Evolutionary conservation across 176 grass and related monocot species (phyloP).

Genomic region (Pharus latifolius): DNA sequence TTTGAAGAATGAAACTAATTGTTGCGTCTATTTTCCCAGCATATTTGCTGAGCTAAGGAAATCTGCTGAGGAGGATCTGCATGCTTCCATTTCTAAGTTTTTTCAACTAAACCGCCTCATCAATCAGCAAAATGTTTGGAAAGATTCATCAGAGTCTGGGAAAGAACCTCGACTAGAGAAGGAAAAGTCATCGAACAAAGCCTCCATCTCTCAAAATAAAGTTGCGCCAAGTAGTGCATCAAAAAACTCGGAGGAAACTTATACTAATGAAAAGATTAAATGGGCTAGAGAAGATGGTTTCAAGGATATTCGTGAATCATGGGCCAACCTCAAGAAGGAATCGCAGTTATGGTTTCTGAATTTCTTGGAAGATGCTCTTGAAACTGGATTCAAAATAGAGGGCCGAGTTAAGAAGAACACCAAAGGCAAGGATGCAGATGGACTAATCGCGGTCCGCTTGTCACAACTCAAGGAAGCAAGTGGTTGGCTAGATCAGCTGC

Average conservation of each 20-base stretch:
- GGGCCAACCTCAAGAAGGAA: slow-evolving; percentile 49
- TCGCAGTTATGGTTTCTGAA: slow-evolving; percentile 74
- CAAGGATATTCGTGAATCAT: slow-evolving; percentile 83
- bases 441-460: slow-evolving; percentile 56
- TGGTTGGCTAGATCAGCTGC: slow-evolving; percentile 76
- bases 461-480: slow-evolving; percentile 92
- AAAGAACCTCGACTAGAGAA: slow-evolving; percentile 42
- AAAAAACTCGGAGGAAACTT: slow-evolving; percentile 37
- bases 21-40: slow-evolving; percentile 26
- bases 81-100: slow-evolving; percentile 67
- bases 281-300: slow-evolving; percentile 85
- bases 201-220: slow-evolving; percentile 32
- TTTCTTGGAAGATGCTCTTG: slow-evolving; percentile 67
- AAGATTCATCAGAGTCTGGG: slow-evolving; percentile 25
- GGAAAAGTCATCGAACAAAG: slow-evolving; percentile 57
- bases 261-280: slow-evolving; percentile 44
- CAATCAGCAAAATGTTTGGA: slow-evolving; percentile 60
- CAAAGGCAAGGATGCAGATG: slow-evolving; percentile 63
- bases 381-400: slow-evolving; percentile 61
- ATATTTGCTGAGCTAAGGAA: slow-evolving; percentile 74
- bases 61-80: slow-evolving; percentile 40
- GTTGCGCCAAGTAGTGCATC: slow-evolving; percentile 8
- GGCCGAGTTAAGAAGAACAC: slow-evolving; percentile 17
- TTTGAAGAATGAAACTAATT: not conserved
- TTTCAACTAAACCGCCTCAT: slow-evolving; percentile 74